Evolutionary conservation across 768 basidiomycete genomes (phyloP), one percentile per base, ranked within the genome.

Genomic region (Trametes maxima): DNA sequence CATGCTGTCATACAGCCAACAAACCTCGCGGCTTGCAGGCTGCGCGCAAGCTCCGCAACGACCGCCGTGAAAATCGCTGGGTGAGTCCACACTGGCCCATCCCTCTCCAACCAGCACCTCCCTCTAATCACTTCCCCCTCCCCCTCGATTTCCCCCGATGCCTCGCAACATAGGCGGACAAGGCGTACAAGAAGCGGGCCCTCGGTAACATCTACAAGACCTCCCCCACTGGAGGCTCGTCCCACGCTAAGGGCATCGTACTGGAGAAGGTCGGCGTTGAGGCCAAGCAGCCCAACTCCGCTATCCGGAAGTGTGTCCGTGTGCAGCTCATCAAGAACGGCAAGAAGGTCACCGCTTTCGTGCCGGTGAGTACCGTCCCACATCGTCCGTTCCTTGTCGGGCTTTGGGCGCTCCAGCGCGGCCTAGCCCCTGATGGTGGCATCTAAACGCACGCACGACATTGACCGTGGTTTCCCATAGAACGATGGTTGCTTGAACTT

Each of bases 291-390:
- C 97, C 97, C 80, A 99, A 99, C 86, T 99, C 97, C 75, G 97
- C 97, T 76, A 98, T 99, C 79, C 95, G 97, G 78, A 99, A 99
- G 79, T 99, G 97, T 83, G 97, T 99, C 69, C 94, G 97, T 82
- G 97, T 99, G 65, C 97, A 99, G 74, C 85, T 99, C 69, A 98
- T 99, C 78, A 99, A 99, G 87, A 99, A 99, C 82, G 97, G 97
- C 68, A 99, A 99, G 90, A 98, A 98, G 78, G 96, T 99, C 75
- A 98, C 96, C 65, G 97, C 97, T 73, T 99, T 99, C 89, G 97
- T 98, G 42, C 96, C 96, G 64, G 93, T 93, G 71, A 68, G 92
- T 85, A 11, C 46, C 52, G 39, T 54, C 48, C 36, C 47, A 57
- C 36, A 43, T 42, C 4, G 48, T 45, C 17, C 48, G n/a, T 40